These are phyloP conservation scores for Neoarthrinium moseri DNA, from an alignment of 2,329 filamentous ascomycete species.

Conservation along the genomic window DNA sequence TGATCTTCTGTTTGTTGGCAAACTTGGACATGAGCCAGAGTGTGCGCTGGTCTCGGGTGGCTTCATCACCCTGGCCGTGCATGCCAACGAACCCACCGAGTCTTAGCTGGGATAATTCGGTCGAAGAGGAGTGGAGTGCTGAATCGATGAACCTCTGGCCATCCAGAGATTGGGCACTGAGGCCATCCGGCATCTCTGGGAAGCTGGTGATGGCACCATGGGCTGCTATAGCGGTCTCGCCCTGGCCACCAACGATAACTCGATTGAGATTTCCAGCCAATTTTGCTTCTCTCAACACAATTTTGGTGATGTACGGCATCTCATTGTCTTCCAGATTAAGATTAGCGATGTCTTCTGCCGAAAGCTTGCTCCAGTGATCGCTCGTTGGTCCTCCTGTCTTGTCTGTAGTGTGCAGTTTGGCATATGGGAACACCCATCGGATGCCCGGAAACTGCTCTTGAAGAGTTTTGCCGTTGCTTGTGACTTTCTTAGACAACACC, in stretches of 20 bases:
- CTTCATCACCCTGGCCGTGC: constrained; percentile 12
- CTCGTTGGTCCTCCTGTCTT: background rate
- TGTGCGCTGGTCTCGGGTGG: constrained; percentile 14
- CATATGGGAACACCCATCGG: constrained; percentile 17
- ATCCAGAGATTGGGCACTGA: background rate
- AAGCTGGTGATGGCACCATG: constrained; percentile 16
- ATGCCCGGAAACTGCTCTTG: constrained; percentile 14
- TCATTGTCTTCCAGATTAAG: constrained; percentile 7
- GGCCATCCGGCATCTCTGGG: constrained; percentile 7
- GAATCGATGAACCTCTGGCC: constrained; percentile 4
- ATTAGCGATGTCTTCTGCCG: constrained; percentile 8
- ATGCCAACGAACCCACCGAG: constrained; percentile 18
- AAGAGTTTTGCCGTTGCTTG: constrained; percentile 12
- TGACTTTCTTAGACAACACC: constrained; percentile 13
- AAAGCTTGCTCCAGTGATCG: constrained; percentile 11
- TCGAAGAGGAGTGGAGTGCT: background rate
- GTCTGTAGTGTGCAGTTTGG: constrained; percentile 13
- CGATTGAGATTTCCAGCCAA: constrained; percentile 13
- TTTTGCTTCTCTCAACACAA: constrained; percentile 16
- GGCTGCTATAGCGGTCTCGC: constrained; percentile 17
- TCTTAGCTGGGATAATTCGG: constrained; percentile 1
- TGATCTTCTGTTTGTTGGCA: constrained; percentile 4
- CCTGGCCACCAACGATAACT: constrained; percentile 18
- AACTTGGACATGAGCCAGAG: constrained; percentile 12
- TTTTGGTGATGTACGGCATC: constrained; percentile 17